A percentile compares a stretch with the other conserved stretches of the same genome.
These are phyloP conservation scores for Alternaria angustiovoidea DNA, from an alignment of 2,329 filamentous ascomycete species.

Conservation along the genomic window DNA sequence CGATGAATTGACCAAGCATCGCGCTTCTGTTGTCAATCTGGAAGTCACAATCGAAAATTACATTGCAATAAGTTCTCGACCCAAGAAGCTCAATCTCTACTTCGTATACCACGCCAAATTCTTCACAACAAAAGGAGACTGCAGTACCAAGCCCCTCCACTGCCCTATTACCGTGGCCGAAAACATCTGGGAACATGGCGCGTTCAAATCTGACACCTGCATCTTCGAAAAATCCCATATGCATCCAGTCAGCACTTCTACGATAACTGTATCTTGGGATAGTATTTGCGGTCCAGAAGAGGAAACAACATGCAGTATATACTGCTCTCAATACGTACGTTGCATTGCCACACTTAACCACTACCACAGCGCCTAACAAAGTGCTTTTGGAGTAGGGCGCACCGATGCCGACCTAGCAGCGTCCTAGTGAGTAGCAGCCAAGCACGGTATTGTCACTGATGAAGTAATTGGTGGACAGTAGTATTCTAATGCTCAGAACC, in stretches of 20 bases:
- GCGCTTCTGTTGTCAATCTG: no score
- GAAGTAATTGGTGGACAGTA: conserved; percentile 68
- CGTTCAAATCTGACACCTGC: neutral
- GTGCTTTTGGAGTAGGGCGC: neutral
- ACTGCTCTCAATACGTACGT: neutral
- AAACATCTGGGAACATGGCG: neutral
- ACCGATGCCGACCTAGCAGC: conserved; percentile 48
- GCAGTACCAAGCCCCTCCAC: neutral
- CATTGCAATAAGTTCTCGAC: conserved; percentile 62
- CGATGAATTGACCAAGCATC: no score
- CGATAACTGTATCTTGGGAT: neutral
- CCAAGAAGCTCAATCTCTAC: conserved; percentile 69
- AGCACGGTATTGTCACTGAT: conserved; percentile 63
- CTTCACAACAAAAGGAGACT: conserved; percentile 59
- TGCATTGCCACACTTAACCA: neutral
- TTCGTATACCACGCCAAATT: conserved; percentile 76
- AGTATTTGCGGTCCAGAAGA: neutral
- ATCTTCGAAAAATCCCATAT: neutral
- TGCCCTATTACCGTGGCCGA: neutral
- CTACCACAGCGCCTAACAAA: neutral
- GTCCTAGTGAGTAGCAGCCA: conserved; percentile 49
- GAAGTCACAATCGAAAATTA: conserved; percentile 53
- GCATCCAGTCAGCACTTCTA: neutral
- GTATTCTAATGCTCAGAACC: conserved; percentile 68
- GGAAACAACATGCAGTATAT: neutral